These are phyloP conservation scores for Colletotrichum siamense DNA, from an alignment of 2,329 filamentous ascomycete genomes.

Conservation along the genomic window DNA sequence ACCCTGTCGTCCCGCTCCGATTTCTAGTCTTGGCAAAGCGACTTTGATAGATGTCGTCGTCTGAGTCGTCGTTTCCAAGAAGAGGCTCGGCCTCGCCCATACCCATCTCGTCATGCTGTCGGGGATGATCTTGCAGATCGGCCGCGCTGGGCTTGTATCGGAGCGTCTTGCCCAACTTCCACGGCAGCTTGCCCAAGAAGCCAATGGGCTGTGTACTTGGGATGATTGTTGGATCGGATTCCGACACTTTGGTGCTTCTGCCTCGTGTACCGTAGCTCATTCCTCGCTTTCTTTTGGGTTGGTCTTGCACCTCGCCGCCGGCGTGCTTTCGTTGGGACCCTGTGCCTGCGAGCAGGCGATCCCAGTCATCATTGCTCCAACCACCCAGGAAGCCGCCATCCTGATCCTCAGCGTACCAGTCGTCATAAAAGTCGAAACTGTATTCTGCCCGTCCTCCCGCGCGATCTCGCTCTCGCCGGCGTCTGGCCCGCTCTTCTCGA, in stretches of 20 bases:
- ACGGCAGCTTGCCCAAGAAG: constrained; percentile 84
- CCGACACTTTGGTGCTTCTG: constrained; percentile 40
- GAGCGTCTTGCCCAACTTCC: constrained; percentile 81
- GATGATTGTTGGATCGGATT: constrained; percentile 87
- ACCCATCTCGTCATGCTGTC: constrained; percentile 47
- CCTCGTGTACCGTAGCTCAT: constrained; percentile 89
- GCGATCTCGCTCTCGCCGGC: constrained; percentile 68
- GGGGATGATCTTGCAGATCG: constrained; percentile 86
- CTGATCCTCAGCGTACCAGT: constrained; percentile 77
- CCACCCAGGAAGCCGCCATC: constrained; percentile 63
- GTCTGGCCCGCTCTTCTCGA: constrained; percentile 75
- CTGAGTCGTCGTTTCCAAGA: constrained; percentile 47
- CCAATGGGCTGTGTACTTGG: constrained; percentile 85
- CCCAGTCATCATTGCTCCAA: constrained; percentile 86
- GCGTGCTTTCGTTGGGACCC: constrained; percentile 48
- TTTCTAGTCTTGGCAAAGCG: constrained; percentile 52
- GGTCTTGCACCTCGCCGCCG: constrained; percentile 53
- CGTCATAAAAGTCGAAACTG: constrained; percentile 97
- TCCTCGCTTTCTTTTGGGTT: constrained; percentile 75
- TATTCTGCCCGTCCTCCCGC: constrained; percentile 73
- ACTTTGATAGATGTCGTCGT: constrained; percentile 32
- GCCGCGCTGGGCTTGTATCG: constrained; percentile 91
- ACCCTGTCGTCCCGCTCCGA: constrained; percentile 80
- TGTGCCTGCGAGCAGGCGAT: constrained; percentile 77
- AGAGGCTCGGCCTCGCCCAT: constrained; percentile 72